phyloP scores from a whole-genome alignment of 495 filamentous ascomycete genomes.

The Penicillium longicatenatum region DNA sequence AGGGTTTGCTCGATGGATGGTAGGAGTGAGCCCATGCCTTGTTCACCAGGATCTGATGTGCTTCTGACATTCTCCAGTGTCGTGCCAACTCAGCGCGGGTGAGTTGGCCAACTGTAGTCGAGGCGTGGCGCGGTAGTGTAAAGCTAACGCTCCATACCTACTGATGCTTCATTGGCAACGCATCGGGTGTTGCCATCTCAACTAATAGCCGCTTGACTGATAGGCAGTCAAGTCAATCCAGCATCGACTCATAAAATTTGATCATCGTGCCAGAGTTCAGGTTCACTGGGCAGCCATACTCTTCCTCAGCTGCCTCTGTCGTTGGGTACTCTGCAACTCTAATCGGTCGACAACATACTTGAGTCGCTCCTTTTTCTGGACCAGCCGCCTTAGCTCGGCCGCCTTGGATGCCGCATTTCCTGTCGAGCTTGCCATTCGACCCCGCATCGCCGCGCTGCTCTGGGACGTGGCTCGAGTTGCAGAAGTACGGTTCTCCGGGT shows the following conservation, averaged over 20 bases:
- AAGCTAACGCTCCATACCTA: background rate
- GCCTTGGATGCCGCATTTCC: constrained; percentile 61
- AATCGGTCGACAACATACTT: constrained; percentile 76
- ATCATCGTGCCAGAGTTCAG: background rate
- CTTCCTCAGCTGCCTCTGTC: constrained; percentile 77
- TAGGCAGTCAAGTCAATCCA: background rate
- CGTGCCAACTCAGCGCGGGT: background rate
- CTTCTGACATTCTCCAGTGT: background rate
- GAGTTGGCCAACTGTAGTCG: background rate
- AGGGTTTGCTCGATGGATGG: background rate
- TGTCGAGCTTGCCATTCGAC: constrained; percentile 32
- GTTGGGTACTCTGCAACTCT: constrained; percentile 64
- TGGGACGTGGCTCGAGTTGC: constrained; percentile 24
- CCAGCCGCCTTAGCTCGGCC: constrained; percentile 61
- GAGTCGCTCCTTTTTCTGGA: constrained; percentile 76
- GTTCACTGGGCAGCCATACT: constrained; percentile 63
- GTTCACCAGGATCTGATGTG: background rate
- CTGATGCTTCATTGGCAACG: background rate
- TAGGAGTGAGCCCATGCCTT: background rate
- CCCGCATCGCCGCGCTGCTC: constrained; percentile 26
- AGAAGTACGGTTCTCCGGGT: constrained; percentile 32
- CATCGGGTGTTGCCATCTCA: background rate
- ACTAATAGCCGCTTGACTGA: background rate
- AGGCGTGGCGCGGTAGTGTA: no score
- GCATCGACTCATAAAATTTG: background rate